phyloP scores from a whole-genome alignment of 257 asterid genomes.

The Solanum arcanum region DNA sequence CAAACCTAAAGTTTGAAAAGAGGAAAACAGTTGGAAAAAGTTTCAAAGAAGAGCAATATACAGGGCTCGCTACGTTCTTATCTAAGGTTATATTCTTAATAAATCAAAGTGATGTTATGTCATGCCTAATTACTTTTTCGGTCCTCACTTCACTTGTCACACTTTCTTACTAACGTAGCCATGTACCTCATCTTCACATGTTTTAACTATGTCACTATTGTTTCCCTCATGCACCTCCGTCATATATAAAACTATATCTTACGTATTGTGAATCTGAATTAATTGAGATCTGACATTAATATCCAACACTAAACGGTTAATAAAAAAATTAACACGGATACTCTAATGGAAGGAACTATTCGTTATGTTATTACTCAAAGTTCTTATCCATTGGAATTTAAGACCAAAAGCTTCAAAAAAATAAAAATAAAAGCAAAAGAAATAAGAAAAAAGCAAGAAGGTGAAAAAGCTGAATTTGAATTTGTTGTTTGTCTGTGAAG shows the following conservation, averaged over 20 bases:
- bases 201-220: too few relatives aligned
- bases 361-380: not conserved
- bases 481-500: constrained; percentile 10
- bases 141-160: too few relatives aligned
- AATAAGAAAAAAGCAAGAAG: not conserved
- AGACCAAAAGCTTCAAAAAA: not conserved
- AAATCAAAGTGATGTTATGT: not conserved
- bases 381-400: not conserved
- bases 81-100: not conserved
- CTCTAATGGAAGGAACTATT: not conserved
- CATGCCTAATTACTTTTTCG: not conserved
- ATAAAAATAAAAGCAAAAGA: not conserved
- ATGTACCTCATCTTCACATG: too few relatives aligned
- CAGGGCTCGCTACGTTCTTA: not conserved
- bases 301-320: accelerated
- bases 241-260: not conserved
- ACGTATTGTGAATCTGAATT: not conserved
- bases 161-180: not conserved
- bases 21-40: constrained; percentile 25
- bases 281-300: too few relatives aligned
- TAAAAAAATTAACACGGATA: too few relatives aligned
- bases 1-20: constrained; percentile 9
- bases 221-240: not conserved
- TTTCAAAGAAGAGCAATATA: not conserved
- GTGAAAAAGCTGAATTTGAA: constrained; percentile 38